Base-by-base conservation (phyloP, 2,329 filamentous ascomycete genomes). In the Mollisia scopiformis region DNA sequence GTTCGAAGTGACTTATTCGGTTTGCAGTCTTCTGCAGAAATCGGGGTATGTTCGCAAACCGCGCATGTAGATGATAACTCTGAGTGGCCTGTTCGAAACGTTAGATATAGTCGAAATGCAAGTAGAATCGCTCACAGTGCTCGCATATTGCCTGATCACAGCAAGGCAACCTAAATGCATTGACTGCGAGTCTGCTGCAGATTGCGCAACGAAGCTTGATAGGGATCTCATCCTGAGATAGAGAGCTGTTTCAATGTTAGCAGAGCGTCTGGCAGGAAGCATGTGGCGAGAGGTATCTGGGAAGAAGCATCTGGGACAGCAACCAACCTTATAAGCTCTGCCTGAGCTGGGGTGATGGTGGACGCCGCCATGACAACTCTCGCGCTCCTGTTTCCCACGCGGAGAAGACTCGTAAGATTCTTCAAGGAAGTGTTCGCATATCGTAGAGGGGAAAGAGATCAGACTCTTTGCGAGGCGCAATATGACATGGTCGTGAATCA, bases 61-160 rank as follows among this genome's bases (percentile, higher is more conserved):
- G 95, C 94, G 71, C 95, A 99, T 47, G 89, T 89, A 11, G 89
- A 84, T 13, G 90, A 87, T 10, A 96, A 81, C 27, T 87, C 88
- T 7, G 86, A 81, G 76, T 96, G 92, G 75, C 92, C 88, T 94
- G 67, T 21, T 41, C 68, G 69, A 33, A 25, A 33, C 64, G 61
- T 68, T 61, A 66, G 64, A 43, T 25, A 16, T 23, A 25, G 25
- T 19, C 25, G 21, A 11, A 8, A 41, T 43, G 35, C 14, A 54
- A 25, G 16, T 14, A 23, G 16, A 16, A 47, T 30, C 56, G 67
- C 73, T 62, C 80, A 97, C 95, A 99, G 66, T 82, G 84, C 73
- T 94, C 90, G 81, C 95, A 98, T 61, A 98, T 96, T 41, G 91
- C 89, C 74, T 96, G 94, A 73, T 97, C 95, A 76, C 95, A 99